phyloP scores from a whole-genome alignment of 495 filamentous ascomycete species.

The Aspergillus hancockii region DNA sequence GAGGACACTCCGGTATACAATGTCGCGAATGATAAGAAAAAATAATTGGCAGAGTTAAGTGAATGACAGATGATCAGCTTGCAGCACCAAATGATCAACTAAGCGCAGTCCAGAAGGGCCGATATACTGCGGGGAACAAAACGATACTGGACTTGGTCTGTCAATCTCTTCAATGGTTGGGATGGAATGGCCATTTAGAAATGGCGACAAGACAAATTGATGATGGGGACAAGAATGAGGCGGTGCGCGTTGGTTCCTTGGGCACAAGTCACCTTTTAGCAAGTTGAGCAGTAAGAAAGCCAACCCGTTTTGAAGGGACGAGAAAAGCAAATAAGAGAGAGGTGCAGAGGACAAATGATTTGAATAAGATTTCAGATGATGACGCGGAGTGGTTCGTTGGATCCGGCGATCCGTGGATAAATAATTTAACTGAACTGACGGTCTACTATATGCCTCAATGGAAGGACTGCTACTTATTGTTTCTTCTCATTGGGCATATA shows the following conservation, averaged over 20 bases:
- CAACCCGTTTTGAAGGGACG: slow-evolving; percentile 4
- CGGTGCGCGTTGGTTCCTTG: slow-evolving; percentile 22
- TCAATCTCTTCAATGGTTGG: background rate
- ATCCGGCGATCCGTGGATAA: slow-evolving; percentile 15
- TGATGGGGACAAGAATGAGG: slow-evolving; percentile 23
- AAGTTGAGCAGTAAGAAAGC: slow-evolving; percentile 3
- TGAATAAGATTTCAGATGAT: slow-evolving; percentile 16
- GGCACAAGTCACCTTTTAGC: slow-evolving; percentile 15
- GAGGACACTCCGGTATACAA: background rate
- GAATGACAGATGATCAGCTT: background rate
- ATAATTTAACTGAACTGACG: background rate
- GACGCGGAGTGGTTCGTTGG: slow-evolving; percentile 21
- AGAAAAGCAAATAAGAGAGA: slow-evolving; percentile 6
- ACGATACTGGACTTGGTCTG: background rate
- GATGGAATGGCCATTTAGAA: background rate
- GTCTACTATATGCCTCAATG: background rate
- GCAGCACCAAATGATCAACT: slow-evolving; percentile 3
- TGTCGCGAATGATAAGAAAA: background rate
- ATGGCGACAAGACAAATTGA: slow-evolving; percentile 5
- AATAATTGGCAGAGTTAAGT: background rate
- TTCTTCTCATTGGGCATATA: background rate
- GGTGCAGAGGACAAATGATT: slow-evolving; percentile 6
- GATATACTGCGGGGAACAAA: slow-evolving; percentile 16
- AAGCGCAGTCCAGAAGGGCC: slow-evolving; percentile 19
- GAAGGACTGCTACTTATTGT: background rate